Conservation (phyloP, 78 protist species). For the Bodo saltans region DNA sequence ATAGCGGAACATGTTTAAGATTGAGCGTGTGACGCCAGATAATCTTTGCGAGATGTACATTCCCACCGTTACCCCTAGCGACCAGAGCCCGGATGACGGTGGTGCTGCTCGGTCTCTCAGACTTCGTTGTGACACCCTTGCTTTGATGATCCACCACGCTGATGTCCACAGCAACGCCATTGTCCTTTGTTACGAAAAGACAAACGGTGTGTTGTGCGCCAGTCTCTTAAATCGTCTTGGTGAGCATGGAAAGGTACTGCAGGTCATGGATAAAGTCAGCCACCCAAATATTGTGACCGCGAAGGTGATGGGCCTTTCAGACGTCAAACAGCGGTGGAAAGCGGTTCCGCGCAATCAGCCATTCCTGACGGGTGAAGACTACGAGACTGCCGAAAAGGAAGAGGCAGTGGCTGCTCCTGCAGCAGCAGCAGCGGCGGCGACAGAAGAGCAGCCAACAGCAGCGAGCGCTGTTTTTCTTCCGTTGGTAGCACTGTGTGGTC, state of each 20-base stretch:
- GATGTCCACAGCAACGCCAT: conserved; percentile 1
- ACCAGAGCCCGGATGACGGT: conserved; percentile 2
- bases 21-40: neutral
- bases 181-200: neutral
- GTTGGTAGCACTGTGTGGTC: conserved; percentile 25
- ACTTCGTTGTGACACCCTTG: conserved; percentile 26
- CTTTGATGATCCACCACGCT: conserved; percentile 4
- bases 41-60: neutral
- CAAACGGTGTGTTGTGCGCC: conserved; percentile 16
- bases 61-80: neutral
- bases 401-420: neutral
- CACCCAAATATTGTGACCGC: neutral
- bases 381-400: neutral
- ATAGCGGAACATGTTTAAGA: neutral
- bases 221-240: conserved; percentile 4
- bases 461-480: neutral
- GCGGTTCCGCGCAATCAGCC: neutral
- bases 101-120: neutral
- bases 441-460: neutral
- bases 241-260: neutral
- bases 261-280: neutral
- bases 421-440: neutral
- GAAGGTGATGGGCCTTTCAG: neutral
- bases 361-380: too few species aligned
- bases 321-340: neutral